Percentiles rank a stretch among this genome's conserved stretches.
Evolutionary conservation across 345 rosid species (phyloP).

Genomic region (Citrus unshiu): DNA sequence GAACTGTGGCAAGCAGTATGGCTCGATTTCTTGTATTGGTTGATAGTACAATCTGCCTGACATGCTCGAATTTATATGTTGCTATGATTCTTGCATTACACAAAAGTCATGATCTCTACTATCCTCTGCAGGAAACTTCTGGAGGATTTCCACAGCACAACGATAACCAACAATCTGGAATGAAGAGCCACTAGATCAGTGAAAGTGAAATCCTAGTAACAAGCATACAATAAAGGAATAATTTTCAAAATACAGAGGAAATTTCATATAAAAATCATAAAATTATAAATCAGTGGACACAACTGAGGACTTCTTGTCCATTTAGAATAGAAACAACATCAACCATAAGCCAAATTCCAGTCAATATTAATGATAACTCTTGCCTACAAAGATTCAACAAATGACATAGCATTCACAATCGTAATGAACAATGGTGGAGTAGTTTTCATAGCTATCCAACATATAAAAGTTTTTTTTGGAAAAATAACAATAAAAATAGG

Average conservation of each 20-base stretch:
- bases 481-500: not conserved
- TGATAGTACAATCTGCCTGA: constrained; percentile 37
- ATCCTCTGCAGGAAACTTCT: not conserved
- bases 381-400: not conserved
- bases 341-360: constrained; percentile 11
- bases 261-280: not conserved
- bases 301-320: not conserved
- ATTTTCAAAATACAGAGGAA: not conserved
- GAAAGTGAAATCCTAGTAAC: not conserved
- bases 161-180: constrained; percentile 16
- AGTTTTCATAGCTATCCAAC: not conserved
- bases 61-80: constrained; percentile 33
- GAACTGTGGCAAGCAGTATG: constrained; percentile 39
- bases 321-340: not conserved
- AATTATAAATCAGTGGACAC: not conserved
- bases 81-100: constrained; percentile 37
- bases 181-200: not conserved
- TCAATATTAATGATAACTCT: not conserved
- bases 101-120: constrained; percentile 2
- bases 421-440: not conserved
- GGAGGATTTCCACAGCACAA: not conserved
- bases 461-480: not conserved
- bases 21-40: constrained; percentile 37
- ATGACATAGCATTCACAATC: not conserved
- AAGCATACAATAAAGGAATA: not conserved